Evolutionary conservation across 2,329 filamentous ascomycete genomes (phyloP).

Genomic region (Daldinia eschscholtzii): DNA sequence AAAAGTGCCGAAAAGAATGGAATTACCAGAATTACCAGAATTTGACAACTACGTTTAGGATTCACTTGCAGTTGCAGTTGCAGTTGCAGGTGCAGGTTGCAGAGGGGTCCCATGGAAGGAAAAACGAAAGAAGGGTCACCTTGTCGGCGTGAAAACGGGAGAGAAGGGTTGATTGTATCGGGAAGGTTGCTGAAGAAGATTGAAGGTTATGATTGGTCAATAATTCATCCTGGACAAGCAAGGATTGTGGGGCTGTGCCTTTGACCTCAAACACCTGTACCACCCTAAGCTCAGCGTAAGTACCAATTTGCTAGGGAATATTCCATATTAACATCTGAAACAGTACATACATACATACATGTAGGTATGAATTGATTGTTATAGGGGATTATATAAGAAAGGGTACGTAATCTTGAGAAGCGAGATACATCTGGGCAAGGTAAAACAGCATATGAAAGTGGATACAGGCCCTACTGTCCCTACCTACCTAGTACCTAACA

Average conservation of each 20-base stretch:
- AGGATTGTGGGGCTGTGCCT: slow-evolving; percentile 36
- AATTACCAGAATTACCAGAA: slow-evolving; percentile 8
- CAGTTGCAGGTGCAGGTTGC: neutral
- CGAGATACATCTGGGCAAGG: neutral
- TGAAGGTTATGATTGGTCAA: slow-evolving; percentile 21
- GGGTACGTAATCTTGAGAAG: slow-evolving; percentile 9
- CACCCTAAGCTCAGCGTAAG: neutral
- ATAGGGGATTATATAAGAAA: neutral
- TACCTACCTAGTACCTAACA: no score
- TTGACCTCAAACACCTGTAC: slow-evolving; percentile 35
- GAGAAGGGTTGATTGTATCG: slow-evolving; percentile 13
- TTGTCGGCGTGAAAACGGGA: slow-evolving; percentile 19
- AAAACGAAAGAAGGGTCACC: slow-evolving; percentile 17
- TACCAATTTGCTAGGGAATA: slow-evolving; percentile 1
- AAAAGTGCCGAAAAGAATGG: slow-evolving; percentile 24
- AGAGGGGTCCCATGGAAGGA: slow-evolving; percentile 5
- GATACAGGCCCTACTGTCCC: neutral
- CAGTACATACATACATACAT: neutral
- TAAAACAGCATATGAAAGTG: neutral
- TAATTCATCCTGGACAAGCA: slow-evolving; percentile 21
- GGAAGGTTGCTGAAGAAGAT: slow-evolving; percentile 33
- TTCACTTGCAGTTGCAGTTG: slow-evolving; percentile 1
- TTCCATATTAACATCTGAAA: neutral
- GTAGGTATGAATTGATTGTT: neutral
- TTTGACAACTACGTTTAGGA: neutral